These are phyloP conservation scores for Anacardium occidentale DNA, from an alignment of 345 rosid species.

Conservation along the genomic window DNA sequence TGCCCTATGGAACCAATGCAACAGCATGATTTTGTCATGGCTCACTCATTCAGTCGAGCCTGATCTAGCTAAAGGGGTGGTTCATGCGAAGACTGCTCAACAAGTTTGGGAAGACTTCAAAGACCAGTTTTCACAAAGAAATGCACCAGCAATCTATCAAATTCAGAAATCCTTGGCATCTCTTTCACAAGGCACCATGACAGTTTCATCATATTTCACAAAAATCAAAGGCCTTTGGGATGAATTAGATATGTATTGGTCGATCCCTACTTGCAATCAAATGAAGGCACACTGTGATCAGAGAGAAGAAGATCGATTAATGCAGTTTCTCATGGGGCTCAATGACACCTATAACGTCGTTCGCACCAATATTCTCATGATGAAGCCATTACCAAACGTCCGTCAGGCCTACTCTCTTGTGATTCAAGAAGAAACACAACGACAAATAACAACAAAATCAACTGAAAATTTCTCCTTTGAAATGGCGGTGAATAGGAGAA, in stretches of 20 bases:
- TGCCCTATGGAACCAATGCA: background rate
- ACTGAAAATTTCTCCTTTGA: constrained; percentile 4
- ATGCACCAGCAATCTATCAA: constrained; percentile 4
- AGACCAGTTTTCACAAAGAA: constrained; percentile 19
- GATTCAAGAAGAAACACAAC: constrained; percentile 1
- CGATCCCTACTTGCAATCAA: background rate
- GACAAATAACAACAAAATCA: background rate
- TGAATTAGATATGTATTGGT: background rate
- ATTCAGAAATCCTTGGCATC: constrained; percentile 5
- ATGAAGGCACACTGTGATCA: background rate
- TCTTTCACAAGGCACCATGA: constrained; percentile 15
- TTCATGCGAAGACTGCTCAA: constrained; percentile 2
- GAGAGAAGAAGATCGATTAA: constrained; percentile 3
- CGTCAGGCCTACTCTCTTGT: constrained; percentile 3
- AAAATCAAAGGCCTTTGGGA: background rate
- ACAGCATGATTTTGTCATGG: constrained; percentile 13
- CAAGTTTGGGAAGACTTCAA: constrained; percentile 19
- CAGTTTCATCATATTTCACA: background rate
- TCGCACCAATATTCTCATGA: background rate
- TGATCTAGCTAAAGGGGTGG: constrained; percentile 6
- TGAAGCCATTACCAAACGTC: constrained; percentile 3
- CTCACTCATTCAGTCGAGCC: constrained; percentile 9
- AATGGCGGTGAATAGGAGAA: background rate
- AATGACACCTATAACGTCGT: background rate
- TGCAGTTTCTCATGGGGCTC: background rate